A percentile compares a stretch with the other conserved stretches of the same genome.
Conservation (phyloP, 1,139 yeast species). For the Pichia cactophila region DNA sequence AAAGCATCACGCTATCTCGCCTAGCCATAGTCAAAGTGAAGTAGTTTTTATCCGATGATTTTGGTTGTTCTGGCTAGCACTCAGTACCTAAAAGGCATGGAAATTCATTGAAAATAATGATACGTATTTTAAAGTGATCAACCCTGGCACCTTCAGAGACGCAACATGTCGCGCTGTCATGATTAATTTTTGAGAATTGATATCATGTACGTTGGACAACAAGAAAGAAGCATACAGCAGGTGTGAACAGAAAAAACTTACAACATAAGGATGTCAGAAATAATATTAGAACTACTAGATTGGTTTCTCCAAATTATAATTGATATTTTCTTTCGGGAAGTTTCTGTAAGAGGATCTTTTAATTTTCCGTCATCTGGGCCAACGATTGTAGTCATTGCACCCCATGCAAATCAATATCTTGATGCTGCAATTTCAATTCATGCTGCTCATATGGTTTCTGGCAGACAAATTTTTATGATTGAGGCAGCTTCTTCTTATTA, state of each 20-base stretch:
- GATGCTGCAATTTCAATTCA: slow-evolving; percentile 61
- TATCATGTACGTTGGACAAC: no score
- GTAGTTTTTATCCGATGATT: no score
- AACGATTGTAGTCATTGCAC: slow-evolving; percentile 69
- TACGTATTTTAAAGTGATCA: no score
- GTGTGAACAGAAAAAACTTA: background rate
- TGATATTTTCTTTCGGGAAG: slow-evolving; percentile 57
- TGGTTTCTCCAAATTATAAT: slow-evolving; percentile 30
- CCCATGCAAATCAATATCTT: slow-evolving; percentile 75
- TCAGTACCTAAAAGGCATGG: no score
- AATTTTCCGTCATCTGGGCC: slow-evolving; percentile 60
- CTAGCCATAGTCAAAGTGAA: no score
- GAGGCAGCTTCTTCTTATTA: slow-evolving; percentile 61
- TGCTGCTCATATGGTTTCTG: slow-evolving; percentile 35
- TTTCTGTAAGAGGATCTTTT: slow-evolving; percentile 60
- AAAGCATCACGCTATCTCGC: no score
- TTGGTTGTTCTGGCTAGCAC: no score
- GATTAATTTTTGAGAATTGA: background rate
- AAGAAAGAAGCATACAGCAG: no score
- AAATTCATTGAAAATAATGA: no score
- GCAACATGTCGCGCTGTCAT: background rate
- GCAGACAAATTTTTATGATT: slow-evolving; percentile 44
- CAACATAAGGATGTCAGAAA: slow-evolving; percentile 4
- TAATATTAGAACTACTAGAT: slow-evolving; percentile 27
- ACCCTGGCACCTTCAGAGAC: no score